A percentile compares a stretch with the other conserved stretches of the same genome.
phyloP scores from a whole-genome alignment of 176 grass and related monocot genomes.

The Raddia distichophylla region DNA sequence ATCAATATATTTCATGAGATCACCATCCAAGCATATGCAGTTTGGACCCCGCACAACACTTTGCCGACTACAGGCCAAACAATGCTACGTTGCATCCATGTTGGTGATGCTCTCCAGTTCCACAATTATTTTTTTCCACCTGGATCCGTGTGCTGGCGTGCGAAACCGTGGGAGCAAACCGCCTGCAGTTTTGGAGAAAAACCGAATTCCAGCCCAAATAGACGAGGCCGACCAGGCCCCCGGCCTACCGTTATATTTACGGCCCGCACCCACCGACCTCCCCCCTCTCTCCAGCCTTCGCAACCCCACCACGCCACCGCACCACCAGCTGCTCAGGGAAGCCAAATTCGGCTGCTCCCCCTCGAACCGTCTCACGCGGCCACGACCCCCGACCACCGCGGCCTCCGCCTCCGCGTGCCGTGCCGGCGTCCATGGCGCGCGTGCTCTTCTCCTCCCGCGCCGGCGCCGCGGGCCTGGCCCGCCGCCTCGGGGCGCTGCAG shows the following conservation, averaged over 20 bases:
- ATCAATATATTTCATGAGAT: too few species aligned
- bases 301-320: conserved; percentile 17
- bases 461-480: conserved; percentile 10
- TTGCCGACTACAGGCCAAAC: too few species aligned
- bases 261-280: not conserved
- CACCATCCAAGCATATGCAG: too few species aligned
- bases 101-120: too few species aligned
- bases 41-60: too few species aligned
- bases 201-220: not conserved
- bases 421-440: conserved; percentile 32
- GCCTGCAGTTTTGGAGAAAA: conserved; percentile 30
- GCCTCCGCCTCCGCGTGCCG: not conserved
- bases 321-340: not conserved
- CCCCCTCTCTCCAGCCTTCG: conserved; percentile 19
- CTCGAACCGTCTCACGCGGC: conserved; percentile 3
- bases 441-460: conserved; percentile 1
- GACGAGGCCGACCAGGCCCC: not conserved
- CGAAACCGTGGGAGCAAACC: not conserved
- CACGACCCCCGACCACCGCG: not conserved
- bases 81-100: too few species aligned
- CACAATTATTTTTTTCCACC: too few species aligned
- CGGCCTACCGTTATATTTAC: conserved; percentile 25
- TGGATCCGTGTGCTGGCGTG: not conserved
- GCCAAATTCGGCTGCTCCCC: too few species aligned
- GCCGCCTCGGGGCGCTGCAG: conserved; percentile 18